Evolutionary conservation across 192 early-diverging fungal species (phyloP).

Genomic region (Dissophora ornata): DNA sequence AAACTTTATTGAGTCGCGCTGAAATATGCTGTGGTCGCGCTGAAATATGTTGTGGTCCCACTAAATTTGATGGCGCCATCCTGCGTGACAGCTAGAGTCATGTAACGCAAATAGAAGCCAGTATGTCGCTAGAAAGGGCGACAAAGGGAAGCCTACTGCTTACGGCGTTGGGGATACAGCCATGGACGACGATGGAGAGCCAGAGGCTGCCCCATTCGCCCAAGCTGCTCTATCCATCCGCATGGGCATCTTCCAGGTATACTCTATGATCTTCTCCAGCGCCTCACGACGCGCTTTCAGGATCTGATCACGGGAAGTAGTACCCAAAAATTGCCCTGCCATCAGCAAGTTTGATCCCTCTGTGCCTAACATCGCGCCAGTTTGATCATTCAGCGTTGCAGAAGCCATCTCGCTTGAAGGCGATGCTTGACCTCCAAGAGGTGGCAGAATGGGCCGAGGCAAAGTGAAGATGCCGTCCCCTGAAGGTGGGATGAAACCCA

Average conservation of each 20-base stretch:
- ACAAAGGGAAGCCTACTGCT: too few relatives aligned
- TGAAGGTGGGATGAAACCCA: not conserved
- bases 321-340: conserved; percentile 4
- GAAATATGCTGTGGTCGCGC: too few relatives aligned
- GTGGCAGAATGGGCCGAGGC: conserved; percentile 9
- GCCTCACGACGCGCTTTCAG: conserved; percentile 17
- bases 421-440: not conserved
- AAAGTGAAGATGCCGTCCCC: conserved; percentile 2
- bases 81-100: too few relatives aligned
- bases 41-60: too few relatives aligned
- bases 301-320: conserved; percentile 20
- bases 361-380: not conserved
- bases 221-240: not conserved
- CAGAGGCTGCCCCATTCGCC: not conserved
- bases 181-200: not conserved
- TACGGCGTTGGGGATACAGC: too few relatives aligned
- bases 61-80: too few relatives aligned
- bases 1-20: too few relatives aligned
- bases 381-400: not conserved
- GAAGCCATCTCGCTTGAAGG: not conserved
- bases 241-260: conserved; percentile 20
- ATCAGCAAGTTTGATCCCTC: conserved; percentile 6
- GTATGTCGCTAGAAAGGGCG: too few relatives aligned
- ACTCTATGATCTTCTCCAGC: conserved; percentile 15
- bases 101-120: too few relatives aligned